phyloP scores from a whole-genome alignment of 495 filamentous ascomycete species.

The Trichoderma parareesei region DNA sequence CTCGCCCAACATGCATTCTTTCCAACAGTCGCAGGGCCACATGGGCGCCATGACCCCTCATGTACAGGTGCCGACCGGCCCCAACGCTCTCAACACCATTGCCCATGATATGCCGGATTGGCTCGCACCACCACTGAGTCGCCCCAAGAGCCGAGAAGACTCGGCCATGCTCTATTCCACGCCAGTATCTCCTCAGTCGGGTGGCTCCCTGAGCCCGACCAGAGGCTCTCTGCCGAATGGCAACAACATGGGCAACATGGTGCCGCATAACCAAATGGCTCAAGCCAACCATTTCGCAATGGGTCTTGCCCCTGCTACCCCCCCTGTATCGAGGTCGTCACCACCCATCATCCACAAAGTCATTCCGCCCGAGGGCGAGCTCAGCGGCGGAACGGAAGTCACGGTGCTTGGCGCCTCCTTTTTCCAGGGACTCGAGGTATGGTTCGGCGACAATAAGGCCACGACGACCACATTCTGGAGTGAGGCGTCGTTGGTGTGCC shows the following conservation, averaged over 20 bases:
- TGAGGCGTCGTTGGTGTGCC: conserved; percentile 71
- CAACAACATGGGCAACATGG: conserved; percentile 30
- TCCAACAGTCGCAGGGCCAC: conserved; percentile 21
- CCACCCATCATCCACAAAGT: conserved; percentile 57
- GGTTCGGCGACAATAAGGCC: conserved; percentile 74
- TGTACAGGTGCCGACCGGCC: conserved; percentile 47
- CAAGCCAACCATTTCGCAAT: conserved; percentile 33
- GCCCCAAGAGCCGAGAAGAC: conserved; percentile 49
- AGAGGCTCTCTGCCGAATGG: conserved; percentile 32
- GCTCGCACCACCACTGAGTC: conserved; percentile 35
- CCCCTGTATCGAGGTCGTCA: conserved; percentile 14
- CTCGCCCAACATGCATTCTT: conserved; percentile 27
- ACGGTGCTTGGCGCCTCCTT: conserved; percentile 75
- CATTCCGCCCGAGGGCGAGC: conserved; percentile 73
- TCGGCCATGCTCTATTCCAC: conserved; percentile 51
- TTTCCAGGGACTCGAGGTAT: conserved; percentile 69
- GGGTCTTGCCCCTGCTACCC: conserved; percentile 22
- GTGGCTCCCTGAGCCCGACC: conserved; percentile 42
- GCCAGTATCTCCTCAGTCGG: conserved; percentile 55
- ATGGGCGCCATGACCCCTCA: conserved; percentile 19
- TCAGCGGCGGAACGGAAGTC: conserved; percentile 76
- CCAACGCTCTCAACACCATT: conserved; percentile 51
- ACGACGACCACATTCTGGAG: conserved; percentile 79
- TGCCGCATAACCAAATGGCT: conserved; percentile 33
- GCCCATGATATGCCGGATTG: conserved; percentile 39